Percentiles rank a stretch among this genome's conserved stretches.
Evolutionary conservation across 2,329 filamentous ascomycete species (phyloP).

Genomic region (Xylariaceae sp.): DNA sequence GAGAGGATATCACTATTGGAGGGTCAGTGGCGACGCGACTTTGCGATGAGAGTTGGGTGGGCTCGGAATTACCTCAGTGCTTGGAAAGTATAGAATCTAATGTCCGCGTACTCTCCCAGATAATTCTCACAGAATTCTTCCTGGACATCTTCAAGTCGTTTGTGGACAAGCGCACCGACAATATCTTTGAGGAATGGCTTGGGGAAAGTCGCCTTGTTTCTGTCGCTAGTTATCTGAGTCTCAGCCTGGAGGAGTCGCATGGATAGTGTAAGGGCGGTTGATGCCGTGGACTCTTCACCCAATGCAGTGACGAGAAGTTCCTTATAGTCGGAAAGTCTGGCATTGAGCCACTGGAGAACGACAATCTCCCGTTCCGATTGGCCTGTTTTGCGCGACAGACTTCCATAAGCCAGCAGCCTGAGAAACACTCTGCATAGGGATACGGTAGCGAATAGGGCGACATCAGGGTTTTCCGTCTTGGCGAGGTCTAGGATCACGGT

Average conservation of each 20-base stretch:
- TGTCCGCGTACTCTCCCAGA: slow-evolving; percentile 73
- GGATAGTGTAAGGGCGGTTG: slow-evolving; percentile 67
- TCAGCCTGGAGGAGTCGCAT: slow-evolving; percentile 85
- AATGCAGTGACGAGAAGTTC: slow-evolving; percentile 57
- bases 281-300: slow-evolving; percentile 56
- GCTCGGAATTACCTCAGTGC: slow-evolving; percentile 57
- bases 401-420: slow-evolving; percentile 68
- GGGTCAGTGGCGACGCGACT: slow-evolving; percentile 1
- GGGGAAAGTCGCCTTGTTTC: slow-evolving; percentile 64
- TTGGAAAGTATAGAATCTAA: slow-evolving; percentile 76
- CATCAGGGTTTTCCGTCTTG: slow-evolving; percentile 45
- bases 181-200: slow-evolving; percentile 60
- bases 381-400: slow-evolving; percentile 58
- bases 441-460: slow-evolving; percentile 64
- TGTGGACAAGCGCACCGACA: slow-evolving; percentile 55
- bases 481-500: slow-evolving; percentile 60
- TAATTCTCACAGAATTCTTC: slow-evolving; percentile 73
- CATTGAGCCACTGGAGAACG: slow-evolving; percentile 73
- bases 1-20: slow-evolving; percentile 29
- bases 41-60: not conserved
- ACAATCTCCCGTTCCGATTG: slow-evolving; percentile 67
- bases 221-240: slow-evolving; percentile 54
- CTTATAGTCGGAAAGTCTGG: slow-evolving; percentile 67
- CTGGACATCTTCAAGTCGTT: slow-evolving; percentile 53
- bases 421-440: slow-evolving; percentile 83